Evolutionary conservation across 768 basidiomycete species (phyloP), one percentile per base, ranked within the genome.

Genomic region (Tylopilus sp.): DNA sequence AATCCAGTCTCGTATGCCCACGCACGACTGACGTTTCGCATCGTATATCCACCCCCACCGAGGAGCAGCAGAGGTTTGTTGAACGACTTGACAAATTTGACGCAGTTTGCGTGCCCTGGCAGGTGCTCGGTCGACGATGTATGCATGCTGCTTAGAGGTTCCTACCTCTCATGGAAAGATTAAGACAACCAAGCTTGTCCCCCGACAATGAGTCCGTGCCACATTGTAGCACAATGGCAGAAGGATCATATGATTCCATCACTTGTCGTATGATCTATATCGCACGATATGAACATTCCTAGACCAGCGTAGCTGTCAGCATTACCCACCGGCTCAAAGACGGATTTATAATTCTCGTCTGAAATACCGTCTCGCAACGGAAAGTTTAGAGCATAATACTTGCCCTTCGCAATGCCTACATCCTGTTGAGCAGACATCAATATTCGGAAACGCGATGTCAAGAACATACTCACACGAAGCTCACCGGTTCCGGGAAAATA

Each of bases 401-500:
- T 96, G 1, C 95, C 96, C 71, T 96, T 97, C 63, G 87, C 84
- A 33, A 97, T 90, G 4, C 94, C 95, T 38, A 89, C 84, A 65
- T 98, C 96, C 91, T 93, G 63, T 49, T 25, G 26, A 45, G 55
- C 53, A 58, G 25, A 47, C 53, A 58, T 49, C 21, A n/a, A n/a
- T n/a, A n/a, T n/a, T 53, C 48, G 40, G 30, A 53, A 19, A 17
- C 12, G 13, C 30, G 10, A 29, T 25, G 42, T 29, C 48, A 40
- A 48, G 42, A 52, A 48, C 19, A 26, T 29, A 67, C 84, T 60
- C 65, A 92, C 92, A 60, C 95, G 81, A 36, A 97, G 76, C 71
- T 97, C 95, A n/a, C 97, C 97, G 7, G 97, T 99, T 37, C 97
- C 97, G 25, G 97, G 97, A 71, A 99, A 99, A 71, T 89, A 99